phyloP scores from a whole-genome alignment of 805 yeast genomes.

The Kurtzmaniella cleridarum region DNA sequence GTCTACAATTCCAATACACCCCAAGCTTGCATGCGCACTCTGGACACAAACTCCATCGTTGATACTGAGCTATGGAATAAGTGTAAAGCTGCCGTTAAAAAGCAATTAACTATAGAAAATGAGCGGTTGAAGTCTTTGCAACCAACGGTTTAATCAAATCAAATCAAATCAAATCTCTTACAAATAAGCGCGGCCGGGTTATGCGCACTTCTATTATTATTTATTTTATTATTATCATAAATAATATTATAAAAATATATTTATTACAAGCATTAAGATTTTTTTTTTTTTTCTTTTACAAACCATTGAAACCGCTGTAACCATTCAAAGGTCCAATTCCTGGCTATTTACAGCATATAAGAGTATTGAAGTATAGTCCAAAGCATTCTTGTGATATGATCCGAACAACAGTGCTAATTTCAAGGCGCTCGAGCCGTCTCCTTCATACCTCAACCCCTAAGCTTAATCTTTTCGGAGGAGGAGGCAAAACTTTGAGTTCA shows the following conservation, averaged over 20 bases:
- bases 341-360: too few relatives aligned
- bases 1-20: slow-evolving; percentile 14
- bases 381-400: too few relatives aligned
- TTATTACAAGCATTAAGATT: too few relatives aligned
- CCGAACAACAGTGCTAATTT: not conserved
- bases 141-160: not conserved
- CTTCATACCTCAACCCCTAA: not conserved
- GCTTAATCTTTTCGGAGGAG: slow-evolving; percentile 8
- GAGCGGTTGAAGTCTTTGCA: not conserved
- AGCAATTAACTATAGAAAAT: slow-evolving; percentile 16
- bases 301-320: too few relatives aligned
- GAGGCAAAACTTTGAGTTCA: slow-evolving; percentile 4
- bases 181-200: too few relatives aligned
- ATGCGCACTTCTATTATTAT: too few relatives aligned
- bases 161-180: not conserved
- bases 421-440: not conserved
- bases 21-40: not conserved
- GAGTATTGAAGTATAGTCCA: too few relatives aligned
- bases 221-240: too few relatives aligned
- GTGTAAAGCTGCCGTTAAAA: slow-evolving; percentile 22
- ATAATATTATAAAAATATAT: too few relatives aligned
- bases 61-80: slow-evolving; percentile 20
- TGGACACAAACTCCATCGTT: slow-evolving; percentile 3
- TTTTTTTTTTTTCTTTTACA: too few relatives aligned
- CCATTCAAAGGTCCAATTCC: too few relatives aligned